Conservation (phyloP, 306 rosid species). For the Spatholobus suberectus region DNA sequence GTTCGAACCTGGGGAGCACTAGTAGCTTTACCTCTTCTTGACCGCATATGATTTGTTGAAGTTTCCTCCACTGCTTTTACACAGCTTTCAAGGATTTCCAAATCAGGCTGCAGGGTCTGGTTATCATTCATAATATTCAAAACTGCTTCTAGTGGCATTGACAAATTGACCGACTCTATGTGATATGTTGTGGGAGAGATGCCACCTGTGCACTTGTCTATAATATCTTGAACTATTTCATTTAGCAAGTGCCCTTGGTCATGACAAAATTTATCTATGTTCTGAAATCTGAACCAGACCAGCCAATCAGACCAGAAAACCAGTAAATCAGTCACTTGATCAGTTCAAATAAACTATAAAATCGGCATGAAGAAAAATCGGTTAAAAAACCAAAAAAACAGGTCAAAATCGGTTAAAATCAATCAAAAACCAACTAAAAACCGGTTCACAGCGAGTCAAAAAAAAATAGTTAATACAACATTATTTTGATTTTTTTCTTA, state of each 20-base stretch:
- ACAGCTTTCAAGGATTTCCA: constrained; percentile 38
- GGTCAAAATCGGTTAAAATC: too few species aligned
- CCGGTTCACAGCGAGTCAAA: too few species aligned
- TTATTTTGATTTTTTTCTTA: too few species aligned
- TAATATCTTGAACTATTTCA: constrained; percentile 33
- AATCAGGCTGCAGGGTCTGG: constrained; percentile 46
- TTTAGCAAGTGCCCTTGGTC: constrained; percentile 21
- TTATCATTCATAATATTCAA: constrained; percentile 29
- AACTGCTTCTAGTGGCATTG: constrained; percentile 38
- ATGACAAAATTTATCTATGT: constrained; percentile 29
- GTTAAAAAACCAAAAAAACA: too few species aligned
- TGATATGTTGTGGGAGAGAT: constrained; percentile 29
- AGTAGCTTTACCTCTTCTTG: constrained; percentile 71
- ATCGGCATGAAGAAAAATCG: too few species aligned
- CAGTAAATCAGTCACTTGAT: too few species aligned
- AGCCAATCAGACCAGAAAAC: too few species aligned
- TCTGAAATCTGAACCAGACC: too few species aligned
- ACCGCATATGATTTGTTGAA: constrained; percentile 54
- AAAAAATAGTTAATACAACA: too few species aligned
- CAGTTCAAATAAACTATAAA: too few species aligned
- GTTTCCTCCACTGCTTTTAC: constrained; percentile 38
- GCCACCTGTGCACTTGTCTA: constrained; percentile 32
- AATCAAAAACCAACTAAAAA: too few species aligned
- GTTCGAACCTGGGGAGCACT: constrained; percentile 58
- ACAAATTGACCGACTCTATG: constrained; percentile 36